Conservation (phyloP, 768 basidiomycete species). For the Kwoniella europaea region DNA sequence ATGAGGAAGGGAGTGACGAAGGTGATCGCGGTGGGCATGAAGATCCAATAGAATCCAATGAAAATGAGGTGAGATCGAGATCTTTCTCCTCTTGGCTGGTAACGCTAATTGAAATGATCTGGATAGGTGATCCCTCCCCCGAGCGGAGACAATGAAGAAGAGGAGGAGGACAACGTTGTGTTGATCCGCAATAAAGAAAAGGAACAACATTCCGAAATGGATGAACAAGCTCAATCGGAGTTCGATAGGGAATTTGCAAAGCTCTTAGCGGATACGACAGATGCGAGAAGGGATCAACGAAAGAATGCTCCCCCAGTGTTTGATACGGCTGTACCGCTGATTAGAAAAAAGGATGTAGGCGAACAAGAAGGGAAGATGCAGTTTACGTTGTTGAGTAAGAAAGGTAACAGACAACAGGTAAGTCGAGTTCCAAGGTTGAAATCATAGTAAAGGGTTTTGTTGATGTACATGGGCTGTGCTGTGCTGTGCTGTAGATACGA, state of each 20-base stretch:
- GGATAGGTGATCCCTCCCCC: slow-evolving; percentile 3
- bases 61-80: slow-evolving; percentile 16
- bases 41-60: slow-evolving; percentile 9
- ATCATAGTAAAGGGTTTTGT: slow-evolving; percentile 5
- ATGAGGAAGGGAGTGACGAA: slow-evolving; percentile 55
- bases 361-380: slow-evolving; percentile 70
- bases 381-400: slow-evolving; percentile 90
- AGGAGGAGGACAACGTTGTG: slow-evolving; percentile 78
- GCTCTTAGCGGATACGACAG: slow-evolving; percentile 87
- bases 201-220: slow-evolving; percentile 77
- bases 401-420: slow-evolving; percentile 90
- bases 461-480: neutral
- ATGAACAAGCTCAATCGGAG: slow-evolving; percentile 87
- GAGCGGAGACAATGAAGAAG: slow-evolving; percentile 71
- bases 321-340: slow-evolving; percentile 78
- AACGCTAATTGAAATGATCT: neutral
- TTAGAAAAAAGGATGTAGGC: slow-evolving; percentile 58
- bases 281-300: slow-evolving; percentile 78
- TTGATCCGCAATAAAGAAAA: slow-evolving; percentile 61
- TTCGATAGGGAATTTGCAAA: slow-evolving; percentile 96
- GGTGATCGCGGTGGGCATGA: slow-evolving; percentile 62
- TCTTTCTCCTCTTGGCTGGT: no score
- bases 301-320: slow-evolving; percentile 83
- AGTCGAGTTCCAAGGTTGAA: slow-evolving; percentile 36
- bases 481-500: slow-evolving; percentile 65